These are phyloP conservation scores for Zoysia matrella DNA, from an alignment of 202 grass and related monocot genomes.

Conservation along the genomic window DNA sequence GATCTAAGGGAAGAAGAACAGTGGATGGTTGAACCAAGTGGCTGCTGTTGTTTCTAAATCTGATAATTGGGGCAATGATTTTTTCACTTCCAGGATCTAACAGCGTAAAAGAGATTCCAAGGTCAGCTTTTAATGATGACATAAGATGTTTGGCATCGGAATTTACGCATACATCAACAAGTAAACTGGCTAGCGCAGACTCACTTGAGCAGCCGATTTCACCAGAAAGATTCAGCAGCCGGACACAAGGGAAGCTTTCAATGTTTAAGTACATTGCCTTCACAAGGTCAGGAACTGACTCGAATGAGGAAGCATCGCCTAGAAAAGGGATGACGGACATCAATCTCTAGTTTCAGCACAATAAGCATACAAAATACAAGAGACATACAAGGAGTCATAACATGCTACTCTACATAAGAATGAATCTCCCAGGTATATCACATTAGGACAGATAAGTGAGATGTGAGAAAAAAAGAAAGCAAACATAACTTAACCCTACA, in stretches of 20 bases:
- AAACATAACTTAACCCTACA: neutral
- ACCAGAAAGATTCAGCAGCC: conserved; percentile 90
- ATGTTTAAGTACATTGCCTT: conserved; percentile 87
- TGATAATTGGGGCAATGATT: conserved; percentile 79
- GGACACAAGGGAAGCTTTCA: conserved; percentile 90
- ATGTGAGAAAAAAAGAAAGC: conserved; percentile 6
- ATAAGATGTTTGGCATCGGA: conserved; percentile 19
- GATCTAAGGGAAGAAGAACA: conserved; percentile 73
- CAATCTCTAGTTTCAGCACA: conserved; percentile 14
- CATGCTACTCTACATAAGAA: neutral
- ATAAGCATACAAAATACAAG: conserved; percentile 1
- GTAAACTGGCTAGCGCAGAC: conserved; percentile 36
- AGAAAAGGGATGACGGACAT: conserved; percentile 29
- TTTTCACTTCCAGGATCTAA: conserved; percentile 82
- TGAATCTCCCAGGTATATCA: neutral
- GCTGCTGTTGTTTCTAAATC: conserved; percentile 48
- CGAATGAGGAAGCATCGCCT: conserved; percentile 66
- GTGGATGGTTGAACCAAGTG: conserved; percentile 60
- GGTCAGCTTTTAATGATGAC: conserved; percentile 11
- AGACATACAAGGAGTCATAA: conserved; percentile 4
- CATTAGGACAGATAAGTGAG: neutral
- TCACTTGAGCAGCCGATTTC: conserved; percentile 97
- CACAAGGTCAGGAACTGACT: conserved; percentile 95
- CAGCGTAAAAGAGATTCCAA: conserved; percentile 11
- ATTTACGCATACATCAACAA: conserved; percentile 21